Evolutionary conservation across 2,329 filamentous ascomycete species (phyloP).

Genomic region (Ophiostoma tasmaniense): DNA sequence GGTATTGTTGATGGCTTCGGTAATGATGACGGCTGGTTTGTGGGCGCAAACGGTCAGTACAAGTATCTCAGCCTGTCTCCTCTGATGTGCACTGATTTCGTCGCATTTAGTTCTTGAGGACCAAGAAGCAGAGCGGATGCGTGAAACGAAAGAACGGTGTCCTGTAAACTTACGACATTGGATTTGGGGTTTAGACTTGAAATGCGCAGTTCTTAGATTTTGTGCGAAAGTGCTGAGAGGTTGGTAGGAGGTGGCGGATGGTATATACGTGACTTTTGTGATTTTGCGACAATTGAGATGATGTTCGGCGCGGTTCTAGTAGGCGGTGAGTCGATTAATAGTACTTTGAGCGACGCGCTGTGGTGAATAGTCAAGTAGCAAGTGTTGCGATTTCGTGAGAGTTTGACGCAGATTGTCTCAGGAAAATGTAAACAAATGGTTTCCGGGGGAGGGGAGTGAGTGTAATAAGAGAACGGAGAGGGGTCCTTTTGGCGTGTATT

Average conservation of each 20-base stretch:
- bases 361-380: neutral
- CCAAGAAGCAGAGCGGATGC: constrained; percentile 11
- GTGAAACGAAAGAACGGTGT: neutral
- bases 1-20: constrained; percentile 21
- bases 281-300: constrained; percentile 11
- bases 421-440: constrained; percentile 9
- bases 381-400: neutral
- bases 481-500: neutral
- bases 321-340: neutral
- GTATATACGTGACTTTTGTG: neutral
- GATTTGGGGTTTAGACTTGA: neutral
- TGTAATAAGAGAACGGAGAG: neutral
- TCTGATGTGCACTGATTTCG: neutral
- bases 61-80: neutral
- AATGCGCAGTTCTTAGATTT: neutral
- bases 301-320: neutral
- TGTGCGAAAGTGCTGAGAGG: neutral
- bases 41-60: neutral
- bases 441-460: neutral
- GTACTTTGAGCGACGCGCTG: neutral
- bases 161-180: neutral
- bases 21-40: constrained; percentile 16
- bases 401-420: constrained; percentile 3
- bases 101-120: neutral
- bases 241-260: neutral